These are phyloP conservation scores for Pinus tabuliformis DNA, from an alignment of 75 land plant genomes.

Conservation along the genomic window DNA sequence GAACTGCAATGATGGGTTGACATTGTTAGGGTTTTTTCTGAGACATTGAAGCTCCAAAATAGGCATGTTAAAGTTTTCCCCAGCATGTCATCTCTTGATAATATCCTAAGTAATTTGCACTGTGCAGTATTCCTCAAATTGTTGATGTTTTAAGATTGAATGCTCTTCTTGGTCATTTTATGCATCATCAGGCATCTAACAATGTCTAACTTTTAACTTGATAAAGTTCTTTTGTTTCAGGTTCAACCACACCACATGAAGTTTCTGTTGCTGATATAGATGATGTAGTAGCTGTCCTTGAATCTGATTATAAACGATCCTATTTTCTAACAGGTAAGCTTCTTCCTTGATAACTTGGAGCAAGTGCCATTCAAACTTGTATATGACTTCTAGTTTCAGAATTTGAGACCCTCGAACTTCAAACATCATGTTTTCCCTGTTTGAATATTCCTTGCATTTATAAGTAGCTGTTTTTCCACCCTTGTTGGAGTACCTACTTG, in stretches of 20 bases:
- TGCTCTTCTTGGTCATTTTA: not conserved
- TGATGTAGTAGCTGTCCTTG: conserved; percentile 34
- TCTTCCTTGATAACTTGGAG: conserved; percentile 4
- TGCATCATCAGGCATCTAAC: not conserved
- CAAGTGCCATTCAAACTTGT: not conserved
- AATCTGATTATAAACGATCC: conserved; percentile 43
- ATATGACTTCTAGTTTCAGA: not conserved
- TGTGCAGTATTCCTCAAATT: not conserved
- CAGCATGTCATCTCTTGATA: not conserved
- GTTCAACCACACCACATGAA: conserved; percentile 6
- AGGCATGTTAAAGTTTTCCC: too few species aligned
- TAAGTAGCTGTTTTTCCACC: not conserved
- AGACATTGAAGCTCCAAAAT: too few species aligned
- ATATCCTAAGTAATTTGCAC: not conserved
- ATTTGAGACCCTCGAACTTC: not conserved
- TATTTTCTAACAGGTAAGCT: conserved; percentile 62
- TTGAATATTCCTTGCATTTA: not conserved
- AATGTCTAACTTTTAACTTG: not conserved
- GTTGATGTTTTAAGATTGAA: not conserved
- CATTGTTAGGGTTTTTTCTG: too few species aligned
- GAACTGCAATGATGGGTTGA: too few species aligned
- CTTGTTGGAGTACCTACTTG: not conserved
- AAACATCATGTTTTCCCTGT: not conserved
- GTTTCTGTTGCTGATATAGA: conserved; percentile 22
- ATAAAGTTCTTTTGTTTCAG: conserved; percentile 4